Evolutionary conservation across 345 rosid species (phyloP), one percentile per base, ranked within the genome.

Genomic region (Firmiana major): DNA sequence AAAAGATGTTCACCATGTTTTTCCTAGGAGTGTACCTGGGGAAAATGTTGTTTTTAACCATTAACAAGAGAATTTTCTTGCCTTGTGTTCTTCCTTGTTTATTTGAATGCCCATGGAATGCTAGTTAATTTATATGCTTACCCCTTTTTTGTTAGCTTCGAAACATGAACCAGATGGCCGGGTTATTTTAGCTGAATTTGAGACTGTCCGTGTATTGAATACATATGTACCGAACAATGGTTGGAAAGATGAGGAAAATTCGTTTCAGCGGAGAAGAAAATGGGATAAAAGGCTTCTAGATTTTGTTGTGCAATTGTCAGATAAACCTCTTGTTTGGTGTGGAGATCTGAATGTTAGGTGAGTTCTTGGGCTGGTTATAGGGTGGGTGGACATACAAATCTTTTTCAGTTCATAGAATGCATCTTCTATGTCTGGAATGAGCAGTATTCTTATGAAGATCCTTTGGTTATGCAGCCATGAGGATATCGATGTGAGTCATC

Each of bases 341-440:
- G 99, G 99, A 57, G 99, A 96, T 86, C 86, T 96, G 80, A 96
- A 96, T 84, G 97, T 92, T 64, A 96, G 99, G 98, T 86, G 69
- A 78, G 86, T 48, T 80, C n/a, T 36, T 54, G 3, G 48, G n/a
- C 21, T 28, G 22, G 26, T 26, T 19, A 38, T 21, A 7, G 36
- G 73, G 12, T 9, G 31, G 46, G 11, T 42, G 43, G 63, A 31
- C 57, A 60, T 31, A 19, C 28, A 9, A 15, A 16, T 43, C 51
- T 68, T 36, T 7, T 77, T 73, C 24, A 43, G 42, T 42, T 66
- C 57, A 21, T 34, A 48, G 9, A 17, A 75, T 53, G 13, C 51
- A 57, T 54, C 42, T 0, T 60, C 78, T 63, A 63, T 36, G 74
- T 46, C 74, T 54, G 38, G 49, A 28, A 62, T 28, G 46, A 57